Base-by-base conservation (phyloP, 1,139 yeast species). In the Sugiyamaella sp. region DNA sequence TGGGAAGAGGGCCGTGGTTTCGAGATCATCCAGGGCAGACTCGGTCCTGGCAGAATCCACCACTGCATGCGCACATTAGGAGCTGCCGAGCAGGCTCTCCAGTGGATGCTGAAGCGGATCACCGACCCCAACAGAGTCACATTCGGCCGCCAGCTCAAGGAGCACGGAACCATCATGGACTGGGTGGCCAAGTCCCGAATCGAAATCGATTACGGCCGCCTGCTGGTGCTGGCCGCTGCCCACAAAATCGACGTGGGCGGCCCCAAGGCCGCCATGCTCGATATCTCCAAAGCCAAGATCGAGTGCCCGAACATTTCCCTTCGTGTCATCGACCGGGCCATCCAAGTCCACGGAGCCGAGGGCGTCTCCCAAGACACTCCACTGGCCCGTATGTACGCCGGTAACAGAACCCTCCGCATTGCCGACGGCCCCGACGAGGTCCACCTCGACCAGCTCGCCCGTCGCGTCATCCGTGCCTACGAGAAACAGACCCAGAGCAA, bases 351-450 rank as follows among this genome's bases (percentile, higher is more conserved):
- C 69, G 89, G 90, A 16, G 89, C 86, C 22, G 86, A 82, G 66
- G 89, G 89, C 52, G 78, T 84, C 14, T 70, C 73, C 35, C 84
- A 83, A 67, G 89, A 84, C 60, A 79, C 84, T 12, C 84, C 81
- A 53, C 73, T 85, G 63, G 83, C 88, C 1, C 69, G 77, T 57
- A 71, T 79, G 72, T 85, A 80, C 69, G 81, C 84, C 27, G 71
- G 71, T 57, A 75, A 80, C 56, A 75, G 89, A 67, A 82, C 86
- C 39, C 75, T 84, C 56, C 74, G 89, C 57, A 81, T 84, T 56
- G 89, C 89, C 16, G 90, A 85, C 66, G 89, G 89, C 6, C 89
- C 90, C 1, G 89, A 84, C 70, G 89, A 84, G 69, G 86, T 86
- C 5, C 89, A 85, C 67, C 72, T 82, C 67, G 73, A 74, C 60